phyloP scores from a whole-genome alignment of 2,329 filamentous ascomycete species.

The Pezicula radicicola region DNA sequence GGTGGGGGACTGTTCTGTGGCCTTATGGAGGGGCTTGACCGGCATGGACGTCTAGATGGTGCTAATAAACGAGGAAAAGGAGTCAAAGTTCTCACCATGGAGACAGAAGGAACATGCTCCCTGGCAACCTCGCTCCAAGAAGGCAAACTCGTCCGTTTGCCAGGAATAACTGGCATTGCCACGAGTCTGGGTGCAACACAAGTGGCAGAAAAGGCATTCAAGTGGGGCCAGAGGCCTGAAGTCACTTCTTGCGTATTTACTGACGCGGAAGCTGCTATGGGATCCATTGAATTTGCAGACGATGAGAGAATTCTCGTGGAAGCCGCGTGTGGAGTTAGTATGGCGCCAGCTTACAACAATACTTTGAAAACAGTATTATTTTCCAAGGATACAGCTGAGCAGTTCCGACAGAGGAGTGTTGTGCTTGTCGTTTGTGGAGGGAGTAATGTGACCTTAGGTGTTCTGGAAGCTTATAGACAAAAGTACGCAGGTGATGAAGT shows the following conservation, averaged over 20 bases:
- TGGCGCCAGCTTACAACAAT: constrained; percentile 66
- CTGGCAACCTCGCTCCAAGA: constrained; percentile 60
- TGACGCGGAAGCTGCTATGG: constrained; percentile 78
- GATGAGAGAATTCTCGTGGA: constrained; percentile 82
- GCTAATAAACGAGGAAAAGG: constrained; percentile 6
- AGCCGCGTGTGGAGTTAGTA: constrained; percentile 76
- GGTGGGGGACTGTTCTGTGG: constrained; percentile 80
- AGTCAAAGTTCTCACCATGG: constrained; percentile 65
- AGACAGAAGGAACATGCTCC: constrained; percentile 72
- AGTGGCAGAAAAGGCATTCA: constrained; percentile 67
- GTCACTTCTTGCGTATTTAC: constrained; percentile 62
- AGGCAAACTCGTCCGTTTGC: constrained; percentile 57
- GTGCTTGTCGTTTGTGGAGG: constrained; percentile 86
- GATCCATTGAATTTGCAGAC: constrained; percentile 73
- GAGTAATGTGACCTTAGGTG: constrained; percentile 60
- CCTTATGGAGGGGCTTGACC: constrained; percentile 58
- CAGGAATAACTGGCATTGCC: constrained; percentile 72
- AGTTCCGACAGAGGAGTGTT: constrained; percentile 66
- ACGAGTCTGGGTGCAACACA: constrained; percentile 69
- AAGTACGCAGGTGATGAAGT: constrained; percentile 31
- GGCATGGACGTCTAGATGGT: constrained; percentile 10
- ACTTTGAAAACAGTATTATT: constrained; percentile 60
- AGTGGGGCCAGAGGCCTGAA: constrained; percentile 52
- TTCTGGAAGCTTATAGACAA: constrained; percentile 56
- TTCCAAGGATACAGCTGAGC: constrained; percentile 45